Base-by-base conservation (phyloP, 805 yeast genomes). In the Nakazawaea holstii region DNA sequence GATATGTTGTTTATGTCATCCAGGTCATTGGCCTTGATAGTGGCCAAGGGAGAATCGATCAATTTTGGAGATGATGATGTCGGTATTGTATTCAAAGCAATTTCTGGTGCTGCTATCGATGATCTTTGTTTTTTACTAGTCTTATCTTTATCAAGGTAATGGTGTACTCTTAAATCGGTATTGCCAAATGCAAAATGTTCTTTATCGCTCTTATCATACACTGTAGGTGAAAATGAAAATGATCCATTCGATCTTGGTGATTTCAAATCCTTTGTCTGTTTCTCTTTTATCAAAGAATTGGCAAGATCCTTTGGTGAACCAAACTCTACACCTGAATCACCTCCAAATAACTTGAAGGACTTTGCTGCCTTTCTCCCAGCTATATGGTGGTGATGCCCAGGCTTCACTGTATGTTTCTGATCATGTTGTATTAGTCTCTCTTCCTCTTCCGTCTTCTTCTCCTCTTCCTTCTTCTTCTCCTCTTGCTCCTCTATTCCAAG, bases 361-460 rank as follows among this genome's bases (percentile, higher is more conserved):
- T 75, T 67, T 10, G 84, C 83, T 0, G 83, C 83, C 55, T 78
- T 78, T 49, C 83, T 64, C 5, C 82, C 82, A 1, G 79, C 69
- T 32, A 73, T 43, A 54, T 57, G 47, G n/a, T 38, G 50, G 33
- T 48, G 50, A 27, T 45, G 48, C 2, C 11, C 24, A 4, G 24
- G 33, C 11, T 10, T 24, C 41, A 13, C 6, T 17, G 24, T 35
- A 4, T 29, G 39, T 17, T 43, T 17, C 15, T 43, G 46, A 13
- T 28, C 17, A 27, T 26, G 32, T 15, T 28, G 38, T 13, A 8
- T 8, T 11, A 15, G 26, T 5, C 17, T 27, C 41, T 39, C 32
- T 15, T 39, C 41, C 4, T 29, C 20, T 14, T 27, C 41, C 4
- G 28, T 9, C 15, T 17, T 15, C n/a, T 3, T 13, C 32, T 10